phyloP scores from a whole-genome alignment of 768 basidiomycete species.

The Podaxis rugospora region DNA sequence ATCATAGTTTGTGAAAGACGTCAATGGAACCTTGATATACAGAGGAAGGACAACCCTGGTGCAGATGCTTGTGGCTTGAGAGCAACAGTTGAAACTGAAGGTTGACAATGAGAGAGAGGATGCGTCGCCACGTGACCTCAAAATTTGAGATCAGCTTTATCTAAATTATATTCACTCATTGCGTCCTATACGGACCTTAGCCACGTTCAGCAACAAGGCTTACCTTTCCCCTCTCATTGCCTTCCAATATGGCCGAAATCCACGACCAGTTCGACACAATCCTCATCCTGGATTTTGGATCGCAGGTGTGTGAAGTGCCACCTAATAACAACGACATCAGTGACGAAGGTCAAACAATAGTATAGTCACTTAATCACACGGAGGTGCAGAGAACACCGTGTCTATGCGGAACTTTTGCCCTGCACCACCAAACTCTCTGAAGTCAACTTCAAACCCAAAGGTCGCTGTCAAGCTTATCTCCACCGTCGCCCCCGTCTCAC shows the following conservation, averaged over 20 bases:
- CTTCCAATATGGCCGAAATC: slow-evolving; percentile 68
- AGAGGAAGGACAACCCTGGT: background rate
- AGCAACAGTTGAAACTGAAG: background rate
- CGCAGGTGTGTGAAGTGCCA: slow-evolving; percentile 56
- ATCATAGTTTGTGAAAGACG: background rate
- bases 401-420: slow-evolving; percentile 96
- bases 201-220: background rate
- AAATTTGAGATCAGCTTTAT: background rate
- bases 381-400: slow-evolving; percentile 94
- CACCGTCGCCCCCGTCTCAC: slow-evolving; percentile 3
- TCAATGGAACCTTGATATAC: background rate
- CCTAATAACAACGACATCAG: slow-evolving; percentile 11
- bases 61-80: background rate
- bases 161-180: background rate
- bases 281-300: slow-evolving; percentile 95
- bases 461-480: slow-evolving; percentile 32
- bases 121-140: background rate
- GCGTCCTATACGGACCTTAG: background rate
- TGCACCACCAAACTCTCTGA: slow-evolving; percentile 91
- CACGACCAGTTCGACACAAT: slow-evolving; percentile 95
- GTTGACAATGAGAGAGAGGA: background rate
- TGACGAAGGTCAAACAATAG: slow-evolving; percentile 33
- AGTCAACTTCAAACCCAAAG: slow-evolving; percentile 91
- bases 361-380: slow-evolving; percentile 97
- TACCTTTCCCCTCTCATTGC: background rate